phyloP scores from a whole-genome alignment of 805 yeast genomes.

The Blastobotrys americana region DNA sequence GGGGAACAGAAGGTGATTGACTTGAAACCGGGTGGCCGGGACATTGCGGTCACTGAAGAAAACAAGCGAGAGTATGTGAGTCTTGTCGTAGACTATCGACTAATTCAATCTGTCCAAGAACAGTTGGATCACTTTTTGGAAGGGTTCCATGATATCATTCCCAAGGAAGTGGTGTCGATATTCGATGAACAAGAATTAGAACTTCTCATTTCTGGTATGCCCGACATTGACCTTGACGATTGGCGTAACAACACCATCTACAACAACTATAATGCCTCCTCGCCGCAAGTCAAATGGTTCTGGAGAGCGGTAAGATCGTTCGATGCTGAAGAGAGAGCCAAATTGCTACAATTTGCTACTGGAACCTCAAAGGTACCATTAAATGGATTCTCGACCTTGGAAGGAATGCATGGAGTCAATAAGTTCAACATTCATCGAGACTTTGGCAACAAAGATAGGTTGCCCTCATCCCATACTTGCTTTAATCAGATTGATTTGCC shows the following conservation, averaged over 20 bases:
- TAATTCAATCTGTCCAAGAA: slow-evolving; percentile 74
- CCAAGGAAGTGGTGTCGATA: slow-evolving; percentile 71
- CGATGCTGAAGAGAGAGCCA: slow-evolving; percentile 90
- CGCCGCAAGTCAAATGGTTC: slow-evolving; percentile 89
- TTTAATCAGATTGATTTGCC: slow-evolving; percentile 94
- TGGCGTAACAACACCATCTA: slow-evolving; percentile 84
- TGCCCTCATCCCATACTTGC: slow-evolving; percentile 96
- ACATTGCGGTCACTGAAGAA: slow-evolving; percentile 80
- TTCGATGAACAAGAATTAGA: slow-evolving; percentile 96
- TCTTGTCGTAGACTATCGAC: slow-evolving; percentile 76
- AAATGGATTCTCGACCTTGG: slow-evolving; percentile 83
- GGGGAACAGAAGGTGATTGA: slow-evolving; percentile 85
- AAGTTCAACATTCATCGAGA: slow-evolving; percentile 87
- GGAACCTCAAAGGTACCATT: slow-evolving; percentile 96
- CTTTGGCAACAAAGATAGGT: slow-evolving; percentile 73
- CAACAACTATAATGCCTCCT: slow-evolving; percentile 71
- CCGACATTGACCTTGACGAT: slow-evolving; percentile 92
- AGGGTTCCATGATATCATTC: slow-evolving; percentile 82
- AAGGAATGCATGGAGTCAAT: slow-evolving; percentile 79
- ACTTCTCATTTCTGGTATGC: slow-evolving; percentile 84
- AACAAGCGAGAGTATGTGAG: slow-evolving; percentile 87
- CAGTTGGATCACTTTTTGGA: slow-evolving; percentile 75
- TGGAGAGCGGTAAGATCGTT: slow-evolving; percentile 97
- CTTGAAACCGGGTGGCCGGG: slow-evolving; percentile 70
- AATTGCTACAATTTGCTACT: slow-evolving; percentile 87